phyloP scores from a whole-genome alignment of 495 filamentous ascomycete species.

The Margaritispora aquatica region DNA sequence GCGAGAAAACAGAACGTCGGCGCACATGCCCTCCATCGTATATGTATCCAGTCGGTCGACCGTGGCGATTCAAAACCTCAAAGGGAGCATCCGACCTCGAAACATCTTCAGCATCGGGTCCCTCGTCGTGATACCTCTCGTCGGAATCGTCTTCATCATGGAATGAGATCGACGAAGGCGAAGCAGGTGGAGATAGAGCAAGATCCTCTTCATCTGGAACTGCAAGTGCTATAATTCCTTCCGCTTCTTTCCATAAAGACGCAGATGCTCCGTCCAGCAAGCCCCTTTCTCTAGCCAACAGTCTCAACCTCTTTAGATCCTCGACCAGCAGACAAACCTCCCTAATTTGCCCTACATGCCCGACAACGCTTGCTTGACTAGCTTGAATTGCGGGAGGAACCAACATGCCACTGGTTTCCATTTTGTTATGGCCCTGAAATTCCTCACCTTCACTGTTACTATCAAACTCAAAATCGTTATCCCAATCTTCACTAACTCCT shows the following conservation, averaged over 20 bases:
- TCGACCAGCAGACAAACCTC: constrained; percentile 79
- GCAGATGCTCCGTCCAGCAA: constrained; percentile 56
- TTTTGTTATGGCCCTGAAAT: constrained; percentile 28
- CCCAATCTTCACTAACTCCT: constrained; percentile 35
- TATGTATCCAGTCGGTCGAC: constrained; percentile 31
- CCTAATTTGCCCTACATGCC: constrained; percentile 80
- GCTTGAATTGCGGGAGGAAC: constrained; percentile 80
- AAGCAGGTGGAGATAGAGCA: constrained; percentile 26
- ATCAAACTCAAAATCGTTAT: constrained; percentile 28
- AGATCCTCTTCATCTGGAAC: constrained; percentile 72
- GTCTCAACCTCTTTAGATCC: constrained; percentile 64
- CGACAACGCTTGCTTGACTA: constrained; percentile 75
- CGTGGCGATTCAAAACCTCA: constrained; percentile 30
- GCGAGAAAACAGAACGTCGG: constrained; percentile 51
- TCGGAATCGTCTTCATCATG: constrained; percentile 12
- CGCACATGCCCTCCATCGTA: constrained; percentile 30
- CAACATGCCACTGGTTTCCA: constrained; percentile 53
- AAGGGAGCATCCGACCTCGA: constrained; percentile 30
- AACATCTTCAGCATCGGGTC: constrained; percentile 55
- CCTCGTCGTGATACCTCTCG: constrained; percentile 34
- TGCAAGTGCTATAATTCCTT: constrained; percentile 80
- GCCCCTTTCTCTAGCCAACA: constrained; percentile 57
- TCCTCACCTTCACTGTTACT: constrained; percentile 41
- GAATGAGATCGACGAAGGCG: constrained; percentile 22
- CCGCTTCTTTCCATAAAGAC: constrained; percentile 76